Evolutionary conservation across 495 filamentous ascomycete genomes (phyloP).

Genomic region (Tetracladium setigerum): DNA sequence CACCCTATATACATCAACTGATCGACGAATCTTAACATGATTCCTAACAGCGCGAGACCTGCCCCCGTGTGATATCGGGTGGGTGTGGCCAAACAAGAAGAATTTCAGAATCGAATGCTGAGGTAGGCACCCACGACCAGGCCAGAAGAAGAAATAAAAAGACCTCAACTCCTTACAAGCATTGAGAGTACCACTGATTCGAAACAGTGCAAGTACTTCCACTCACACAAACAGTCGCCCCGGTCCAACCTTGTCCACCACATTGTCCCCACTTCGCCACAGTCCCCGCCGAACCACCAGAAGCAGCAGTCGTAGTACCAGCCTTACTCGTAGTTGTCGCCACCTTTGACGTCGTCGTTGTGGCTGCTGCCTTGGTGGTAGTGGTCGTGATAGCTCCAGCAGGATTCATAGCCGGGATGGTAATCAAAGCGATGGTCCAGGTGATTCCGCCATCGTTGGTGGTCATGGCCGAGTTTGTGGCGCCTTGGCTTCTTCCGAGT

Average conservation of each 20-base stretch:
- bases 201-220: conserved; percentile 10
- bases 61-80: no score
- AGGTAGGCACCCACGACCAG: no score
- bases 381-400: background rate
- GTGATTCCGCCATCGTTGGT: conserved; percentile 28
- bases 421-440: conserved; percentile 28
- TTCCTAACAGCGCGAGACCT: no score
- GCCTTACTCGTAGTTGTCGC: no score
- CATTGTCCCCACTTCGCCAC: conserved; percentile 20
- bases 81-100: no score
- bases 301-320: background rate
- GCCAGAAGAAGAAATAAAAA: no score
- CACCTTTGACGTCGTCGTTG: background rate
- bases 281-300: background rate
- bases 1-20: background rate
- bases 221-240: conserved; percentile 9
- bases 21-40: no score
- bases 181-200: conserved; percentile 17
- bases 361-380: background rate
- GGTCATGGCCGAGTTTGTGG: conserved; percentile 24
- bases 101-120: no score
- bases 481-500: conserved; percentile 23
- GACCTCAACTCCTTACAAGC: conserved; percentile 7
- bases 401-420: conserved; percentile 26
- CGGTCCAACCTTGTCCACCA: conserved; percentile 7